Percentiles rank a stretch among this genome's conserved stretches.
These are phyloP conservation scores for Penicillium sp. DNA, from an alignment of 2,329 filamentous ascomycete genomes.

Conservation along the genomic window DNA sequence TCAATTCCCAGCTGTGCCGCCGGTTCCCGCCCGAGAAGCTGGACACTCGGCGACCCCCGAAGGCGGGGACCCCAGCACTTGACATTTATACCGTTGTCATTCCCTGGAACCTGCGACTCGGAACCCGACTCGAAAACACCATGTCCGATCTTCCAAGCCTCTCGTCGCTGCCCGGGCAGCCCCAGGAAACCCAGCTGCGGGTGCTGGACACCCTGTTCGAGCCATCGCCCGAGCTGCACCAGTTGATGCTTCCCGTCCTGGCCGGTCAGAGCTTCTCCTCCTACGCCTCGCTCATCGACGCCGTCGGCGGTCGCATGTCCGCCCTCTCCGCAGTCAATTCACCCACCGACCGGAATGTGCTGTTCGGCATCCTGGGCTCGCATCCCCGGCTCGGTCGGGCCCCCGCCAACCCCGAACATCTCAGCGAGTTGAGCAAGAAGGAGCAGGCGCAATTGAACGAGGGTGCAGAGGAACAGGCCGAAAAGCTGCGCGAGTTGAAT, in stretches of 20 bases:
- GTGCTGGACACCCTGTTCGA: conserved; percentile 81
- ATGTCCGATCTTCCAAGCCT: conserved; percentile 56
- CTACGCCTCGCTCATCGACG: conserved; percentile 68
- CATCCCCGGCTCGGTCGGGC: conserved; percentile 77
- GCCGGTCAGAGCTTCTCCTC: conserved; percentile 58
- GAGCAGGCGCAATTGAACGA: conserved; percentile 76
- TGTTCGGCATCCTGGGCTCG: conserved; percentile 72
- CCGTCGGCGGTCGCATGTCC: conserved; percentile 63
- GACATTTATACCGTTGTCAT: conserved; percentile 2
- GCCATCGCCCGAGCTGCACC: conserved; percentile 71
- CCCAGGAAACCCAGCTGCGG: conserved; percentile 52
- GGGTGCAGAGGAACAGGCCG: conserved; percentile 45
- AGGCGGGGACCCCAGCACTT: conserved; percentile 5
- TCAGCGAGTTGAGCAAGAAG: conserved; percentile 70
- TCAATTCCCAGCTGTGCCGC: conserved; percentile 1
- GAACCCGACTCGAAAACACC: not conserved
- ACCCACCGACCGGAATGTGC: conserved; percentile 52
- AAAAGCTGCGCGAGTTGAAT: conserved; percentile 65
- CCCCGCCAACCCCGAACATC: conserved; percentile 53
- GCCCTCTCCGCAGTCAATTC: conserved; percentile 55
- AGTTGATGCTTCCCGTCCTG: conserved; percentile 68
- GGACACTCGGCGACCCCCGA: conserved; percentile 21
- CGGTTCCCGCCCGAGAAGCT: conserved; percentile 7
- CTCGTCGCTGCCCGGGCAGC: conserved; percentile 54
- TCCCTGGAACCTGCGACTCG: not conserved